A percentile compares a stretch with the other conserved stretches of the same genome.
Evolutionary conservation across 805 yeast genomes (phyloP).

Genomic region (Candida golubevii): DNA sequence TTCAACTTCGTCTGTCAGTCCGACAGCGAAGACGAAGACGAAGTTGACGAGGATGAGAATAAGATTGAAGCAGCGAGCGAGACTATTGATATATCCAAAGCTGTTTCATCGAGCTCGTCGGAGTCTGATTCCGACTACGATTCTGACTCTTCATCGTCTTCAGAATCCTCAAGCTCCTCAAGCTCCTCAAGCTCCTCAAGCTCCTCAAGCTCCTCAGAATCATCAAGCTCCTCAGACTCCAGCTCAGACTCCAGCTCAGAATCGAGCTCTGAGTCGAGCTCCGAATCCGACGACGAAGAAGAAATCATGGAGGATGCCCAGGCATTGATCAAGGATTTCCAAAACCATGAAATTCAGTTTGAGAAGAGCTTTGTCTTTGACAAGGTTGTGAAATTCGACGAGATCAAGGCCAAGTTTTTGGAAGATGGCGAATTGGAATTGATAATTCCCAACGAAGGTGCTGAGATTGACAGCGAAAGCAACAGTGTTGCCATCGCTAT

Average conservation of each 20-base stretch:
- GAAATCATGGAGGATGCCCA: conserved; percentile 39
- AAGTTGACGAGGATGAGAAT: conserved; percentile 16
- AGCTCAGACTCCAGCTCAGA: conserved; percentile 5
- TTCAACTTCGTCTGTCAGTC: conserved; percentile 27
- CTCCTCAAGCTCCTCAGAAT: background rate
- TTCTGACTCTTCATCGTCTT: conserved; percentile 8
- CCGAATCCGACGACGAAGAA: conserved; percentile 26
- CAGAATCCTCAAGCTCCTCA: conserved; percentile 16
- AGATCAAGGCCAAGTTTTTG: conserved; percentile 36
- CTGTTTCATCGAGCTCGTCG: conserved; percentile 4
- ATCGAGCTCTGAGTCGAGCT: conserved; percentile 15
- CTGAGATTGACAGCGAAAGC: conserved; percentile 15
- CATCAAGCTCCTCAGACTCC: no score
- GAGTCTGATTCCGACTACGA: conserved; percentile 12
- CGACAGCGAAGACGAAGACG: conserved; percentile 20
- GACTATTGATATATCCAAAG: background rate
- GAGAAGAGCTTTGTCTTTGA: conserved; percentile 42
- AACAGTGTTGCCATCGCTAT: conserved; percentile 27
- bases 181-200: conserved; percentile 3
- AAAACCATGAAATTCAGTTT: conserved; percentile 37
- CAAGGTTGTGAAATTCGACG: conserved; percentile 32
- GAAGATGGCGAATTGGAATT: conserved; percentile 40
- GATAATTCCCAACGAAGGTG: conserved; percentile 34
- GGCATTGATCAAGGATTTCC: conserved; percentile 33
- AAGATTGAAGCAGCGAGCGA: conserved; percentile 7